Evolutionary conservation across 768 basidiomycete genomes (phyloP).

Genomic region (Tricholoma matsutake): DNA sequence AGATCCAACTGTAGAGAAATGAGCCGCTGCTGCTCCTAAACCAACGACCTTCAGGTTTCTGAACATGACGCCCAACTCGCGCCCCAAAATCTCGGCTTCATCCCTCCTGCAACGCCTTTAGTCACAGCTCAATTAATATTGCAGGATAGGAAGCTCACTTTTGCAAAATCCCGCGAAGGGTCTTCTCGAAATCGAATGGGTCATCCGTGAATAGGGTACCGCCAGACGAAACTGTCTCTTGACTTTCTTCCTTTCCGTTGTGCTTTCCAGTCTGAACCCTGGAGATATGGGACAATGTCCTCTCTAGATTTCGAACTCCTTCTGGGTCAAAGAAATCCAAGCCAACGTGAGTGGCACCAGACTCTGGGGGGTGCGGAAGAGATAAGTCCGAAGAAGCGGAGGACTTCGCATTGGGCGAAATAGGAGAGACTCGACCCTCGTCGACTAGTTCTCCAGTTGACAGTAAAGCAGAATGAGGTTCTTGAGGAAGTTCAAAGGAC

Average conservation of each 20-base stretch:
- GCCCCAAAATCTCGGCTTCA: too few species aligned
- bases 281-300: not conserved
- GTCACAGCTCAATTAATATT: not conserved
- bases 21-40: too few species aligned
- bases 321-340: not conserved
- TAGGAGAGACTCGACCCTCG: too few species aligned
- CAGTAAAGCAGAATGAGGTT: too few species aligned
- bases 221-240: constrained; percentile 6
- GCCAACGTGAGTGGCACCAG: constrained; percentile 3
- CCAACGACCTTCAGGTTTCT: too few species aligned
- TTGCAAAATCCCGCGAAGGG: constrained; percentile 26
- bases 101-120: too few species aligned
- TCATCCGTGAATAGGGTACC: constrained; percentile 22
- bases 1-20: too few species aligned
- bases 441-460: too few species aligned
- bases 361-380: not conserved
- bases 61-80: constrained; percentile 26
- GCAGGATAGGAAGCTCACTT: constrained; percentile 21
- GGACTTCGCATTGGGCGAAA: too few species aligned
- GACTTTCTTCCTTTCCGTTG: not conserved
- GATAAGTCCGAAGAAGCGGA: too few species aligned
- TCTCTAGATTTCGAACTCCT: not conserved
- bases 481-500: too few species aligned
- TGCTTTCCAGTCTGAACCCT: not conserved
- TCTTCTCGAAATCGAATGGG: constrained; percentile 35